These are phyloP conservation scores for Phytomonas sp. DNA, from an alignment of 208 protist species.

Conservation along the genomic window DNA sequence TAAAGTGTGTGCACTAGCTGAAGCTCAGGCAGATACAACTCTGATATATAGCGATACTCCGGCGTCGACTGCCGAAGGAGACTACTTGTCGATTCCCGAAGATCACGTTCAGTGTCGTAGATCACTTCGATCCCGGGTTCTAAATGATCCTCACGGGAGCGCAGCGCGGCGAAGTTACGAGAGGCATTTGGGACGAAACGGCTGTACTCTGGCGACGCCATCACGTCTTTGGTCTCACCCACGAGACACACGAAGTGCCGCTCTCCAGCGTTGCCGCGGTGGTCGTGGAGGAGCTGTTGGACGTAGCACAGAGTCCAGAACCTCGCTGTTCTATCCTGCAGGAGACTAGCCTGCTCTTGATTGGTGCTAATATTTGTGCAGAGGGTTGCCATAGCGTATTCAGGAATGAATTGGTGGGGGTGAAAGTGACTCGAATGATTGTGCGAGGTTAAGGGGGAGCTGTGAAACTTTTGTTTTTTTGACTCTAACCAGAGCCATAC, in stretches of 20 bases:
- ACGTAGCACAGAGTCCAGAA: conserved; percentile 56
- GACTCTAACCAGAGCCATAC: conserved; percentile 48
- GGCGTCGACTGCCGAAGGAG: conserved; percentile 10
- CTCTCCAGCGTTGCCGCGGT: conserved; percentile 7
- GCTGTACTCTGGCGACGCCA: conserved; percentile 50
- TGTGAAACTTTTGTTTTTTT: neutral
- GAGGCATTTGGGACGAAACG: conserved; percentile 14
- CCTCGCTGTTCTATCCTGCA: conserved; percentile 74
- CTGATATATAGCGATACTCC: conserved; percentile 50
- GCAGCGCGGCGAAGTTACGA: neutral
- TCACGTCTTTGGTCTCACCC: conserved; percentile 56
- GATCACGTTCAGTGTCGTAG: neutral
- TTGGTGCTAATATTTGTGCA: conserved; percentile 75
- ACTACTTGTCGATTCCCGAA: conserved; percentile 10
- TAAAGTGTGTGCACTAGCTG: conserved; percentile 65
- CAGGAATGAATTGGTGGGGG: conserved; percentile 37
- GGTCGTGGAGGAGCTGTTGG: neutral
- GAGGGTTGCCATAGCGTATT: conserved; percentile 74
- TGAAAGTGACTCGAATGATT: conserved; percentile 5
- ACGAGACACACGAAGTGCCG: conserved; percentile 55
- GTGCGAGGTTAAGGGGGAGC: no score
- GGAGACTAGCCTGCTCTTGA: conserved; percentile 70
- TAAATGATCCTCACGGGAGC: neutral
- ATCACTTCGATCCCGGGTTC: neutral
- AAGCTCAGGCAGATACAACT: conserved; percentile 76